Base-by-base conservation (phyloP, 768 basidiomycete genomes). In the Boletus coccyginus region DNA sequence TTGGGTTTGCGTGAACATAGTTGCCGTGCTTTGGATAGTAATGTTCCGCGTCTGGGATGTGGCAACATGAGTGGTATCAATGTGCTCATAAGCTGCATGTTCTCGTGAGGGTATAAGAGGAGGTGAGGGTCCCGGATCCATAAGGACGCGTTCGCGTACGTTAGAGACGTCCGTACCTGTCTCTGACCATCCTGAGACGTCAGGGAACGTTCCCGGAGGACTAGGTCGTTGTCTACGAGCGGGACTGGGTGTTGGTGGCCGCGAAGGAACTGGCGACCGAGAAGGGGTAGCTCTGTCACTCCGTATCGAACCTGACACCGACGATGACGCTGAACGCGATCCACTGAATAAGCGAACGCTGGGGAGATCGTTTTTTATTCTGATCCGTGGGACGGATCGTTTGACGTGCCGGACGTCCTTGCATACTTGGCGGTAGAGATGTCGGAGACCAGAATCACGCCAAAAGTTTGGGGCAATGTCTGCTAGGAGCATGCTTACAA, bases 401-500 rank as follows among this genome's bases (percentile, higher is more conserved):
- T 60, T 60, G 59, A 71, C 63, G 47, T 66, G 63, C 33, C 68
- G 72, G 27, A 68, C 60, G 53, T 73, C 71, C 29, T 70, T 75
- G 50, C 72, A 62, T 31, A 78, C 65, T 35, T 71, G 63, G 54
- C 73, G 72, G 65, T 75, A 78, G 21, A 74, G 49, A 41, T 67
- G 68, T 27, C 66, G 66, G 11, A 77, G 62, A 32, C 78, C 76
- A 11, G 68, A 66, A 48, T 81, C 81, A 16, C 71, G 70, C 74
- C 75, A 81, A 10, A 84, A 53, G 14, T 72, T 73, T 27, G 81
- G 77, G 2, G 76, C 70, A 36, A 83, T 68, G 61, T 84, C 83
- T 31, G 83, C 74, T 41, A 84, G 70, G 32, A 85, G 71, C 71
- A 81, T 75, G 35, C 80, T 80, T 39, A 84, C 63, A 19, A 75